A percentile compares a stretch with the other conserved stretches of the same genome.
These are phyloP conservation scores for Botrytis sinoallii DNA, from an alignment of 2,329 filamentous ascomycete species.

Conservation along the genomic window DNA sequence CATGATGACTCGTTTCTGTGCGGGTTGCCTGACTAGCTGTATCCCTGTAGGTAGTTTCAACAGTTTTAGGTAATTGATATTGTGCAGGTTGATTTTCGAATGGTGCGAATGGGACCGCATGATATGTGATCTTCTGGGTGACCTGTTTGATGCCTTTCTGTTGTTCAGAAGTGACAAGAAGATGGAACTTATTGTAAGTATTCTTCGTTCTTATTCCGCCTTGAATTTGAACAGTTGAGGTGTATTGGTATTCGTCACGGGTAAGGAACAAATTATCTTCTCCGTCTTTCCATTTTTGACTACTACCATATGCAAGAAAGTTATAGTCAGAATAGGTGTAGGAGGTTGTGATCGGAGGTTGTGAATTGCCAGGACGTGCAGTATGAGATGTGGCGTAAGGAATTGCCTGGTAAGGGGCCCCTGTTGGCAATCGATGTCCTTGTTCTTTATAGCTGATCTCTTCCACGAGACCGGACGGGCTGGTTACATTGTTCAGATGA, in stretches of 20 bases:
- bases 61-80: slow-evolving; percentile 13
- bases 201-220: slow-evolving; percentile 4
- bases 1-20: not conserved
- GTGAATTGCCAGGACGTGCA: slow-evolving; percentile 6
- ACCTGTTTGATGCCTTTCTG: slow-evolving; percentile 12
- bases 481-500: not conserved
- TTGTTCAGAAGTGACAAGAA: slow-evolving; percentile 13
- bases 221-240: slow-evolving; percentile 7
- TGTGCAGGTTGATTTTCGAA: slow-evolving; percentile 12
- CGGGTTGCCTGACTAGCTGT: not conserved
- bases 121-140: slow-evolving; percentile 12
- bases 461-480: slow-evolving; percentile 7
- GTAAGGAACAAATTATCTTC: slow-evolving; percentile 10
- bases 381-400: slow-evolving; percentile 12
- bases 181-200: slow-evolving; percentile 17
- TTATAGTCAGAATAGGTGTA: slow-evolving; percentile 9
- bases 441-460: slow-evolving; percentile 6
- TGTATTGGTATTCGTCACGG: slow-evolving; percentile 13
- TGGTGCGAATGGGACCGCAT: slow-evolving; percentile 3
- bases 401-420: slow-evolving; percentile 4
- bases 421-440: slow-evolving; percentile 10
- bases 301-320: slow-evolving; percentile 8
- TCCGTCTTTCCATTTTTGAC: not conserved
- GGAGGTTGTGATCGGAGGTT: slow-evolving; percentile 2
- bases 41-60: slow-evolving; percentile 9